A percentile compares a stretch with the other conserved stretches of the same genome.
phyloP scores from a whole-genome alignment of 1,139 yeast genomes.

The Suhomyces bribrorum region DNA sequence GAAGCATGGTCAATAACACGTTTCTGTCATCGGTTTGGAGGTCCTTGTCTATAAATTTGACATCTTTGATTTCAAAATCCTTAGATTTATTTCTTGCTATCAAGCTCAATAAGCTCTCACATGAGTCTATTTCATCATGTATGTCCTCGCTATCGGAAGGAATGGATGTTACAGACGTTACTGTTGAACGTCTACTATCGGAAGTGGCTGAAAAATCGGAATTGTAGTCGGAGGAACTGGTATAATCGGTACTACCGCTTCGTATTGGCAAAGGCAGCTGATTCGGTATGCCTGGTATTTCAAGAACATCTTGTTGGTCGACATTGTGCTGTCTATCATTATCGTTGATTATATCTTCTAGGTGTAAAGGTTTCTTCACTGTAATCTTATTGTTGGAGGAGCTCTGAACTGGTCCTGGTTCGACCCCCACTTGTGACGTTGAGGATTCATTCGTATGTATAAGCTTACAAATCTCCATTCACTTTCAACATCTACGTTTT shows the following conservation, averaged over 20 bases:
- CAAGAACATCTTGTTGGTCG: neutral
- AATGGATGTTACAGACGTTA: slow-evolving; percentile 7
- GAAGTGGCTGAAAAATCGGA: slow-evolving; percentile 9
- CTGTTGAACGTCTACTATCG: slow-evolving; percentile 9
- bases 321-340: neutral
- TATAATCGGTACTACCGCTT: neutral
- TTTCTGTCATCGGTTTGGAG: slow-evolving; percentile 9
- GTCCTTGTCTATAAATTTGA: slow-evolving; percentile 8
- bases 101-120: slow-evolving; percentile 2
- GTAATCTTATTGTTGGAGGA: neutral
- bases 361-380: neutral
- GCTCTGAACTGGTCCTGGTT: slow-evolving; percentile 7
- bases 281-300: neutral
- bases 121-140: neutral
- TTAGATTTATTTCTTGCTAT: slow-evolving; percentile 5
- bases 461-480: slow-evolving; percentile 10
- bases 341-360: neutral
- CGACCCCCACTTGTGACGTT: slow-evolving; percentile 6
- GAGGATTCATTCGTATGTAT: slow-evolving; percentile 7
- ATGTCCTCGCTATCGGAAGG: slow-evolving; percentile 3
- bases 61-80: slow-evolving; percentile 3
- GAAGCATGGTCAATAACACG: slow-evolving; percentile 14
- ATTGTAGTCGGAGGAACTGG: slow-evolving; percentile 3
- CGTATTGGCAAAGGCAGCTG: neutral
- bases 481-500: slow-evolving; percentile 4